Conservation (phyloP, 306 rosid species). For the Hippophae gyantsensis region DNA sequence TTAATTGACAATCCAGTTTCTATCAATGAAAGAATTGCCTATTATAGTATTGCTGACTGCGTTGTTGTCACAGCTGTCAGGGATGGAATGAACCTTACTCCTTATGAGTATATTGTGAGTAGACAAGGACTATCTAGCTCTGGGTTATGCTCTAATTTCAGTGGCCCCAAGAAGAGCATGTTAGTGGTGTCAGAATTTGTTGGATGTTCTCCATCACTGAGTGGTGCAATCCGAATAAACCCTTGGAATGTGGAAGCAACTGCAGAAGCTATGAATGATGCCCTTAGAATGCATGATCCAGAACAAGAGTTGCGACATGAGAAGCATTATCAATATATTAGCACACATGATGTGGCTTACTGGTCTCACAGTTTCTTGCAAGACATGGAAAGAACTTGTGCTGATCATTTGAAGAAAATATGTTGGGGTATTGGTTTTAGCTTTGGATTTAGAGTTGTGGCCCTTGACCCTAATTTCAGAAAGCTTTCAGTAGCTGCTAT, state of each 20-base stretch:
- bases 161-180: slow-evolving; percentile 35
- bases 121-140: slow-evolving; percentile 38
- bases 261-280: slow-evolving; percentile 56
- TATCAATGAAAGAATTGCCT: slow-evolving; percentile 42
- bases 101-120: slow-evolving; percentile 56
- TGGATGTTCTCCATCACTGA: slow-evolving; percentile 64
- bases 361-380: slow-evolving; percentile 56
- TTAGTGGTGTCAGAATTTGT: slow-evolving; percentile 60
- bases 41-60: slow-evolving; percentile 45
- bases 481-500: slow-evolving; percentile 41
- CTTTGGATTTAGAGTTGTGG: slow-evolving; percentile 55
- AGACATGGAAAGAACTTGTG: slow-evolving; percentile 56
- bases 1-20: slow-evolving; percentile 42
- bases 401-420: slow-evolving; percentile 48
- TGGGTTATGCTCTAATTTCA: slow-evolving; percentile 12
- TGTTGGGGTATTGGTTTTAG: slow-evolving; percentile 64
- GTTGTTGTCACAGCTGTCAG: slow-evolving; percentile 56
- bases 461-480: slow-evolving; percentile 49
- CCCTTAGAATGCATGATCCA: slow-evolving; percentile 42
- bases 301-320: slow-evolving; percentile 61
- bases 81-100: slow-evolving; percentile 61
- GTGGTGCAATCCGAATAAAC: slow-evolving; percentile 61
- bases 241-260: slow-evolving; percentile 64
- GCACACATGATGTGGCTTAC: slow-evolving; percentile 59
- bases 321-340: slow-evolving; percentile 53